Conservation (phyloP, 2,329 filamentous ascomycete species). For the Onygena corvina region DNA sequence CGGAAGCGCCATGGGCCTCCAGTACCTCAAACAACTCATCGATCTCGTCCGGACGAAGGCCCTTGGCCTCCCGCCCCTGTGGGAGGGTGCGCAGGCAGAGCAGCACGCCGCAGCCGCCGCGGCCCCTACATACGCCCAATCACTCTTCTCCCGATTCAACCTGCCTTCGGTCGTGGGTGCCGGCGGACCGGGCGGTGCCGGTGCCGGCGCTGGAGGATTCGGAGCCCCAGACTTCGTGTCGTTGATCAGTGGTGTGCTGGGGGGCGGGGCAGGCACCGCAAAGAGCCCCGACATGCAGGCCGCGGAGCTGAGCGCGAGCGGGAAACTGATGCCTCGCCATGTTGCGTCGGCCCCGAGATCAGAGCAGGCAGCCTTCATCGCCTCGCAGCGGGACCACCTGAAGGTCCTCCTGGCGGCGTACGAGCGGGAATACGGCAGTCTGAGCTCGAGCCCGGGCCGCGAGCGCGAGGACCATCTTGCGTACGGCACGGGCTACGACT, state of each 20-base stretch:
- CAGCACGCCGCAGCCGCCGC: slow-evolving; percentile 24
- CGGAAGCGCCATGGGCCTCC: slow-evolving; percentile 61
- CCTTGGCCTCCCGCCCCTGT: slow-evolving; percentile 59
- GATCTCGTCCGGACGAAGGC: slow-evolving; percentile 63
- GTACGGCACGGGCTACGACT: slow-evolving; percentile 26
- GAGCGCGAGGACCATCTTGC: slow-evolving; percentile 28
- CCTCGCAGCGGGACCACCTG: slow-evolving; percentile 66
- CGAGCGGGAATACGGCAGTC: slow-evolving; percentile 60
- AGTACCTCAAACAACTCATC: slow-evolving; percentile 59
- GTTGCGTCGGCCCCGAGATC: slow-evolving; percentile 49
- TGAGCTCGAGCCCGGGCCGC: slow-evolving; percentile 29
- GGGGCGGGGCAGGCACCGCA: slow-evolving; percentile 42
- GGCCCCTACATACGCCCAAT: slow-evolving; percentile 56
- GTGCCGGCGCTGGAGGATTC: slow-evolving; percentile 21
- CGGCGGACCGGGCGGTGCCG: slow-evolving; percentile 34
- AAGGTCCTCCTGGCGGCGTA: slow-evolving; percentile 63
- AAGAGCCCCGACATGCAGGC: slow-evolving; percentile 32
- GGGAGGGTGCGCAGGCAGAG: slow-evolving; percentile 36
- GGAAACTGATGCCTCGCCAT: slow-evolving; percentile 57
- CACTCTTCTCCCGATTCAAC: slow-evolving; percentile 72
- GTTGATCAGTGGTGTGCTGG: slow-evolving; percentile 62
- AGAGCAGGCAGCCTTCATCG: slow-evolving; percentile 62
- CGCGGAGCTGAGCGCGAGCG: slow-evolving; percentile 44
- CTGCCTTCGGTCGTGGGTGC: slow-evolving; percentile 55
- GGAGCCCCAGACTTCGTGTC: slow-evolving; percentile 56